phyloP scores from a whole-genome alignment of 805 yeast species.

The Saccharomycopsis fodiens region DNA sequence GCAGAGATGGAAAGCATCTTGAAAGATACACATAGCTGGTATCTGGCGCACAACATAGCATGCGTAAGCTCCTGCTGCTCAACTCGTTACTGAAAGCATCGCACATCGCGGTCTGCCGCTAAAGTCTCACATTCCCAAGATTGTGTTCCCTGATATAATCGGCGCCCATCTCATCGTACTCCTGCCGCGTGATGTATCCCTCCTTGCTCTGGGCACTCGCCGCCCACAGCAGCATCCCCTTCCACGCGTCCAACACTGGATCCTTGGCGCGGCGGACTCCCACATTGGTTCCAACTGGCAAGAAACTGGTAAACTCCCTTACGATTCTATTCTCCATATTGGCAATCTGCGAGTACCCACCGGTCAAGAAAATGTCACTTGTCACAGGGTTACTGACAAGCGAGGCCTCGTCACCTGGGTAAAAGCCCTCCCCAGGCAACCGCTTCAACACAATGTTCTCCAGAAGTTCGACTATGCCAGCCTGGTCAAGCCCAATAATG shows the following conservation, averaged over 20 bases:
- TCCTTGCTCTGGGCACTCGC: constrained; percentile 35
- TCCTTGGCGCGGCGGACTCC: constrained; percentile 55
- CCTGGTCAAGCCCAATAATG: constrained; percentile 93
- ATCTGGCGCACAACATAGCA: too few relatives aligned
- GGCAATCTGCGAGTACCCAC: constrained; percentile 67
- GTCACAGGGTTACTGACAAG: constrained; percentile 22
- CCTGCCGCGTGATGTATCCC: constrained; percentile 53
- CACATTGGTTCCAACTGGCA: constrained; percentile 63
- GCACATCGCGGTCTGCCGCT: too few relatives aligned
- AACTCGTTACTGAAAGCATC: too few relatives aligned
- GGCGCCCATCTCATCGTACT: constrained; percentile 83
- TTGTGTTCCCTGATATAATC: constrained; percentile 85
- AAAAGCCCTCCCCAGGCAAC: constrained; percentile 46
- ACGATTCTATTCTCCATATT: constrained; percentile 63
- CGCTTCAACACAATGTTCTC: constrained; percentile 58
- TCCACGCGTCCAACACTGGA: constrained; percentile 83
- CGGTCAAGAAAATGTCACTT: constrained; percentile 72
- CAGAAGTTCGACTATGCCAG: constrained; percentile 78
- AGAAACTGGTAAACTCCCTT: constrained; percentile 57
- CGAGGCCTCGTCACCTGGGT: constrained; percentile 36
- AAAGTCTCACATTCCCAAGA: constrained; percentile 48
- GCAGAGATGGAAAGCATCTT: too few relatives aligned
- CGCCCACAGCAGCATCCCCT: constrained; percentile 85
- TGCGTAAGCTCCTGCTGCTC: too few relatives aligned
- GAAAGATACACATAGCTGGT: too few relatives aligned